phyloP scores from a whole-genome alignment of 2,329 filamentous ascomycete genomes.

The Ceratocystis harringtonii region DNA sequence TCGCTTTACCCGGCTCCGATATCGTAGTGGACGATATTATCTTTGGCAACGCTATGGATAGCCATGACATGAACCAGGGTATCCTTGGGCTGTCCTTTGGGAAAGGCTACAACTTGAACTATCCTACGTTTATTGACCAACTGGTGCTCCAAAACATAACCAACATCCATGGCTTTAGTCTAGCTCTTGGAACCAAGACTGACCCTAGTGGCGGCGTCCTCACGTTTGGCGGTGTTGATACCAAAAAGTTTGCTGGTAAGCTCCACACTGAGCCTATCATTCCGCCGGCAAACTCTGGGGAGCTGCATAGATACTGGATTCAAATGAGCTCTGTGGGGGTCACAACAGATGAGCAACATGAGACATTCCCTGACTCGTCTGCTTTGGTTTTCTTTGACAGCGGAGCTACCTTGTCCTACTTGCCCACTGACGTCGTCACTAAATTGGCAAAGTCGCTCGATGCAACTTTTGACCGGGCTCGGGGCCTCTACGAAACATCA shows the following conservation, averaged over 20 bases:
- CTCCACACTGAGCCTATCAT: slow-evolving; percentile 23
- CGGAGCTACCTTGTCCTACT: slow-evolving; percentile 51
- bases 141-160: slow-evolving; percentile 22
- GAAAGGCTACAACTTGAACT: slow-evolving; percentile 21
- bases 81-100: slow-evolving; percentile 25
- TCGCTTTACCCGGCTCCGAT: slow-evolving; percentile 22
- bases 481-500: slow-evolving; percentile 35
- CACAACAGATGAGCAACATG: slow-evolving; percentile 21
- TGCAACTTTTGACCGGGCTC: slow-evolving; percentile 28
- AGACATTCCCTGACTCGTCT: slow-evolving; percentile 23
- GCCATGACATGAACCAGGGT: slow-evolving; percentile 22
- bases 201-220: slow-evolving; percentile 22
- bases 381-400: slow-evolving; percentile 45
- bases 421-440: slow-evolving; percentile 42
- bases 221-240: slow-evolving; percentile 34
- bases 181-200: slow-evolving; percentile 24
- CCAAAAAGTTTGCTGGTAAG: slow-evolving; percentile 30
- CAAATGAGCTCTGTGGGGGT: slow-evolving; percentile 27
- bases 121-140: slow-evolving; percentile 23
- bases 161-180: slow-evolving; percentile 23
- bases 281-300: slow-evolving; percentile 21
- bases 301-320: slow-evolving; percentile 28
- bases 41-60: slow-evolving; percentile 23
- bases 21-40: slow-evolving; percentile 21
- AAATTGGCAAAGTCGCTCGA: slow-evolving; percentile 31